Conservation (phyloP, 257 asterid species). For the Penstemon eatonii region DNA sequence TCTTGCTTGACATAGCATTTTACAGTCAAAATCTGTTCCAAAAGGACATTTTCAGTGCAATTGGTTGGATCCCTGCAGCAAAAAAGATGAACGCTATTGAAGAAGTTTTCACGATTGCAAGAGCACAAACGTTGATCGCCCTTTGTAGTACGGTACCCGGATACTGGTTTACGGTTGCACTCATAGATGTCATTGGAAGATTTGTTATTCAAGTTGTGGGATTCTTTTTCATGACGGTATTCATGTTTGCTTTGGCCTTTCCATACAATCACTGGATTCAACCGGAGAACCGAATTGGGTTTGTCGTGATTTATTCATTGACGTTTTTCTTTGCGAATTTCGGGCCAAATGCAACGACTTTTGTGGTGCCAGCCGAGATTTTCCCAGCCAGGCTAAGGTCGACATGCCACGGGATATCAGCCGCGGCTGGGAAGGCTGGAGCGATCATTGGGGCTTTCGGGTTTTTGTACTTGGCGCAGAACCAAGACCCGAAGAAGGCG, state of each 20-base stretch:
- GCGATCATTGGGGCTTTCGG: slow-evolving; percentile 42
- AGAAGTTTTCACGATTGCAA: slow-evolving; percentile 40
- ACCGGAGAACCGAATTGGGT: slow-evolving; percentile 36
- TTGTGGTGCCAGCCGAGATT: slow-evolving; percentile 43
- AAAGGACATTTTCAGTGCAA: slow-evolving; percentile 44
- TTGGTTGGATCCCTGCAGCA: slow-evolving; percentile 51
- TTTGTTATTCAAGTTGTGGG: slow-evolving; percentile 35
- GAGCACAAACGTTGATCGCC: slow-evolving; percentile 47
- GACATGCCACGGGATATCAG: slow-evolving; percentile 43
- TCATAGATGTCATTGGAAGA: slow-evolving; percentile 37
- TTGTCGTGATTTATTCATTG: slow-evolving; percentile 33
- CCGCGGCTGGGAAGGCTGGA: slow-evolving; percentile 41
- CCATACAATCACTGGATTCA: slow-evolving; percentile 42
- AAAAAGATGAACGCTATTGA: slow-evolving; percentile 38
- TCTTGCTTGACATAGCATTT: slow-evolving; percentile 45
- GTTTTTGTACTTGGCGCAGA: slow-evolving; percentile 40
- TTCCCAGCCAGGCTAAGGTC: slow-evolving; percentile 39
- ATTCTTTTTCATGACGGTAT: slow-evolving; percentile 40
- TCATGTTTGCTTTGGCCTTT: slow-evolving; percentile 40
- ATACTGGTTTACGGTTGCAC: slow-evolving; percentile 39
- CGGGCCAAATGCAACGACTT: slow-evolving; percentile 42
- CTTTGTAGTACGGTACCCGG: slow-evolving; percentile 57
- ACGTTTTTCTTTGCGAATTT: slow-evolving; percentile 45
- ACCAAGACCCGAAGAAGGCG: slow-evolving; percentile 24
- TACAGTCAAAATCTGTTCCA: slow-evolving; percentile 48